phyloP scores from a whole-genome alignment of 1,284 basidiomycete species.

The Schizophyllum amplum region DNA sequence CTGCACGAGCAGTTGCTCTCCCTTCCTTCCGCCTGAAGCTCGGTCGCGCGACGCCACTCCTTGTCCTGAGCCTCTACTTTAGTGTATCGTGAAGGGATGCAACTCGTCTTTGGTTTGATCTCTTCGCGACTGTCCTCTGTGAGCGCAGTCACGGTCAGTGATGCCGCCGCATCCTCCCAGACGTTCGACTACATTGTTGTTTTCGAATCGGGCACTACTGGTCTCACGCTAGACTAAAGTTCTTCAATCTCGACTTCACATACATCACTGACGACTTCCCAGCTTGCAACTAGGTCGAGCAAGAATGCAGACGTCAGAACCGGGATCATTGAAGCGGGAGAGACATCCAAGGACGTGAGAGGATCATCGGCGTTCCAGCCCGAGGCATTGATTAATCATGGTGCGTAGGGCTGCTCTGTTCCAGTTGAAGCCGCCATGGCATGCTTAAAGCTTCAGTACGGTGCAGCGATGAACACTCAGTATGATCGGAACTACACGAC shows the following conservation, averaged over 20 bases:
- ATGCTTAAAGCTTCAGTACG: not conserved
- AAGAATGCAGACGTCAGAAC: not conserved
- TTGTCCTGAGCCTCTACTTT: no score
- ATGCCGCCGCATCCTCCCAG: not conserved
- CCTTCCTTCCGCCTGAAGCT: no score
- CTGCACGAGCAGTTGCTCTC: no score
- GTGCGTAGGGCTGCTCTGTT: not conserved
- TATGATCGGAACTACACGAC: constrained; percentile 8
- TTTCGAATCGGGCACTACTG: not conserved
- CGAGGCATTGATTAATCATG: no score
- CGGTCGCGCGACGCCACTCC: no score
- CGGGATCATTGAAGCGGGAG: constrained; percentile 6
- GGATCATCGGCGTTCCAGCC: not conserved
- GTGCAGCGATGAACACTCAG: not conserved
- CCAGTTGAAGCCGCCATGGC: not conserved
- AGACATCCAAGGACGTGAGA: not conserved
- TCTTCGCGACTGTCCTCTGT: not conserved
- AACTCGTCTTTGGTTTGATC: no score
- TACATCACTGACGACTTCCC: not conserved
- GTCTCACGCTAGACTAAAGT: not conserved
- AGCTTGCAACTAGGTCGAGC: not conserved
- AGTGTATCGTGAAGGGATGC: no score
- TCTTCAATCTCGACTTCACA: no score
- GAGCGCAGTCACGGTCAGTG: not conserved
- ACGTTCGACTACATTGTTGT: not conserved